Percentiles rank a stretch among this genome's conserved stretches.
Conservation (phyloP, 768 basidiomycete genomes). For the Lentinula sp. region DNA sequence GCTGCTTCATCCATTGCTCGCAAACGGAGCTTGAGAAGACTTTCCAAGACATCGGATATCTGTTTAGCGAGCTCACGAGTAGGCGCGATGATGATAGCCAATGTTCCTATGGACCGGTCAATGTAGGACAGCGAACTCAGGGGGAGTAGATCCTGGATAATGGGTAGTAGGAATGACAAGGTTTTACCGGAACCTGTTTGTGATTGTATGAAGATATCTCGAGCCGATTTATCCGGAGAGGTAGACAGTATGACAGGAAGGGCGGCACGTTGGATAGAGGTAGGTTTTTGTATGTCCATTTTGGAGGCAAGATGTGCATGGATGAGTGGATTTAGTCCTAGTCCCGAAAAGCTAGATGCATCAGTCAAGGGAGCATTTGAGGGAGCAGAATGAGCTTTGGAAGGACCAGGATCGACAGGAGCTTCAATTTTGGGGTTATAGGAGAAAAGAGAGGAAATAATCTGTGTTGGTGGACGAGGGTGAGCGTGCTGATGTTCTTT, state of each 20-base stretch:
- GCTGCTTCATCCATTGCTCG: constrained; percentile 50
- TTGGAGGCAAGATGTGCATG: constrained; percentile 71
- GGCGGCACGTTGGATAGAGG: constrained; percentile 83
- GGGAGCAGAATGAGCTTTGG: constrained; percentile 34
- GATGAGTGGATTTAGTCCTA: constrained; percentile 81
- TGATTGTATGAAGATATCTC: constrained; percentile 91
- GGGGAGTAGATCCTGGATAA: constrained; percentile 90
- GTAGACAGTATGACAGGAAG: constrained; percentile 45
- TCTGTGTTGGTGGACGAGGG: constrained; percentile 35
- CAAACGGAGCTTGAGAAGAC: constrained; percentile 69
- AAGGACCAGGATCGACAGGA: constrained; percentile 21
- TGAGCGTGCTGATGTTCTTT: constrained; percentile 16
- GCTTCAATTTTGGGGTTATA: constrained; percentile 68
- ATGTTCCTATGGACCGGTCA: constrained; percentile 89
- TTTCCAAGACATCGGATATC: constrained; percentile 91
- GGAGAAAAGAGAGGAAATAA: constrained; percentile 88
- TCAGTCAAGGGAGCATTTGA: constrained; percentile 81
- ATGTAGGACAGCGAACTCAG: constrained; percentile 88
- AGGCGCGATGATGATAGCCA: constrained; percentile 91
- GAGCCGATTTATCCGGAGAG: constrained; percentile 27
- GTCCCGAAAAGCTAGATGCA: constrained; percentile 71
- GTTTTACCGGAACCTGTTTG: constrained; percentile 99
- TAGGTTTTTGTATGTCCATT: constrained; percentile 81
- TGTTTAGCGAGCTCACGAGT: constrained; percentile 96
- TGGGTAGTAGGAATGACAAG: constrained; percentile 86